Conservation (phyloP, 2,329 filamentous ascomycete species). For the Nemania abortiva region DNA sequence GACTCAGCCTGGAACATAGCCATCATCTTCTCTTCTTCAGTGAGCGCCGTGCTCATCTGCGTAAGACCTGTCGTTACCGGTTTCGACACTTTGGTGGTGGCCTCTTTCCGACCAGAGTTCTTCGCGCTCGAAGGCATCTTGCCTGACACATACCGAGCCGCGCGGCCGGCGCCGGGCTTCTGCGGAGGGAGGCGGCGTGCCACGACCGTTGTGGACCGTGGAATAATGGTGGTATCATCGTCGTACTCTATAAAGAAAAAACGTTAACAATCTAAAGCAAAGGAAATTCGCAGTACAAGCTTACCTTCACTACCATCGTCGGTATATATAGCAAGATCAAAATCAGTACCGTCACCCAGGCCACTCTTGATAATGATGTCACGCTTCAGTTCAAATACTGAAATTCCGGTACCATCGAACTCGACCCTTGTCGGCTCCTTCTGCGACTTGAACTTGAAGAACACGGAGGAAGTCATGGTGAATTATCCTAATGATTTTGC, state of each 20-base stretch:
- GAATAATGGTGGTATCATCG: conserved; percentile 97
- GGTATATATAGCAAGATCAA: conserved; percentile 93
- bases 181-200: conserved; percentile 86
- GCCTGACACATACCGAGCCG: conserved; percentile 94
- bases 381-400: conserved; percentile 97
- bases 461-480: conserved; percentile 94
- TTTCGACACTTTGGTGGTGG: conserved; percentile 70
- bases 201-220: conserved; percentile 92
- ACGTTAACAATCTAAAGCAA: conserved; percentile 38
- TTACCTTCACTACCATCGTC: conserved; percentile 92
- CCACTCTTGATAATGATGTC: conserved; percentile 97
- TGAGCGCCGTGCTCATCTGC: conserved; percentile 82
- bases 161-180: conserved; percentile 87
- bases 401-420: conserved; percentile 97
- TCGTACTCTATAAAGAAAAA: conserved; percentile 85
- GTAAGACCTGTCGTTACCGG: conserved; percentile 68
- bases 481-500: conserved; percentile 41
- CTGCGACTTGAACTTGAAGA: conserved; percentile 99
- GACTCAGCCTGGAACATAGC: conserved; percentile 92
- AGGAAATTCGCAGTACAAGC: conserved; percentile 47
- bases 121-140: conserved; percentile 93
- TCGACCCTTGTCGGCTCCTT: conserved; percentile 94
- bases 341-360: conserved; percentile 94
- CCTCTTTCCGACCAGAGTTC: conserved; percentile 77
- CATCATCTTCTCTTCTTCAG: conserved; percentile 92